A percentile compares a stretch with the other conserved stretches of the same genome.
Evolutionary conservation across 352 stramenopile species (phyloP).

Genomic region (Phytophthora tubulina): DNA sequence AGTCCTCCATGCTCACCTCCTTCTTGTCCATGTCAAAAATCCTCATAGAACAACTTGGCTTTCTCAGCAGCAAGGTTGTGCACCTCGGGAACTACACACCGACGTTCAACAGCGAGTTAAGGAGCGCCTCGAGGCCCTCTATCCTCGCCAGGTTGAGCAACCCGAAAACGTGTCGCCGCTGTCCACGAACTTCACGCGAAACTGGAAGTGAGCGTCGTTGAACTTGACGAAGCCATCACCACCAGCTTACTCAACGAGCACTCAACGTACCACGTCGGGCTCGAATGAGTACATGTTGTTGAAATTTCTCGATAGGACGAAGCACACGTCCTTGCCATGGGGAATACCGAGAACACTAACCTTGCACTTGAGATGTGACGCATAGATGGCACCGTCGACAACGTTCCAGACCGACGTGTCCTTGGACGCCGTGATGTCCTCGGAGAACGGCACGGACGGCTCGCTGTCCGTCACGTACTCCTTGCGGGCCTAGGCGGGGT

Average conservation of each 20-base stretch:
- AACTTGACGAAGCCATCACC: background rate
- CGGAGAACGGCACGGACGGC: no score
- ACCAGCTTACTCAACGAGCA: background rate
- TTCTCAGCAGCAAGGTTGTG: background rate
- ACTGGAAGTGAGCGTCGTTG: background rate
- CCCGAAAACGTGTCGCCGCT: background rate
- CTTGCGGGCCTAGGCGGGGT: background rate
- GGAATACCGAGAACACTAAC: background rate
- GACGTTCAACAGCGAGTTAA: background rate
- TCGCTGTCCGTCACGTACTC: background rate
- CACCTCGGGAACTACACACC: background rate
- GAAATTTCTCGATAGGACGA: background rate
- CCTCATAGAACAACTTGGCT: background rate
- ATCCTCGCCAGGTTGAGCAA: background rate
- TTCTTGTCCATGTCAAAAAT: background rate
- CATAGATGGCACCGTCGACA: no score
- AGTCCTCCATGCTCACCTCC: background rate
- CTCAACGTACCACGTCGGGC: background rate
- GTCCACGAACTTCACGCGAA: background rate
- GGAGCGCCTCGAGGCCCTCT: background rate
- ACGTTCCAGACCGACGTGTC: no score
- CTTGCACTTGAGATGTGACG: background rate
- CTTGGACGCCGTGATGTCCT: no score
- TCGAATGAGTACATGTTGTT: background rate
- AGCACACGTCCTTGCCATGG: background rate